phyloP scores from a whole-genome alignment of 805 yeast genomes.

The Zygosaccharomyces bailii region DNA sequence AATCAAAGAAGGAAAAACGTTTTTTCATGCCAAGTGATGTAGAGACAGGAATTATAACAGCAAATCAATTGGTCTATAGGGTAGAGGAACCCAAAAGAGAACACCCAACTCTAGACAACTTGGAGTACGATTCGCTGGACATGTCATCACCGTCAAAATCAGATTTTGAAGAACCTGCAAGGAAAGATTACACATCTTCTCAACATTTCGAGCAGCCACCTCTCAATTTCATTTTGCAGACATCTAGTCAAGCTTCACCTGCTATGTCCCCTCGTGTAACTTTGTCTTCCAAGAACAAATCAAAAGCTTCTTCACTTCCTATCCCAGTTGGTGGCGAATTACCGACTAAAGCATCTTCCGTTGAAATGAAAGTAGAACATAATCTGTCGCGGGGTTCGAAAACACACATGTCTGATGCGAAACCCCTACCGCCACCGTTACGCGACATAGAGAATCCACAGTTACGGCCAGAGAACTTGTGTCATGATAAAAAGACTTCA shows the following conservation, averaged over 20 bases:
- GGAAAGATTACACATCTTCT: background rate
- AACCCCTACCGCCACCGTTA: too few species aligned
- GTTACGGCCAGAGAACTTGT: too few species aligned
- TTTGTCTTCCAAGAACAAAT: background rate
- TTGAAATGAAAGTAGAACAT: too few species aligned
- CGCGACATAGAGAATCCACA: too few species aligned
- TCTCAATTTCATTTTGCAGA: background rate
- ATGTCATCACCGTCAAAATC: conserved; percentile 14
- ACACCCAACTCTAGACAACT: conserved; percentile 13
- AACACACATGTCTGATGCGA: too few species aligned
- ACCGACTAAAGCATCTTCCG: too few species aligned
- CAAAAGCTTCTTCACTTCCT: background rate
- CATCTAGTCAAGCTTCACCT: background rate
- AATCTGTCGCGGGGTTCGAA: too few species aligned
- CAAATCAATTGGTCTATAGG: conserved; percentile 45
- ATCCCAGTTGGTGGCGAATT: too few species aligned
- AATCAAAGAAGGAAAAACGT: conserved; percentile 27
- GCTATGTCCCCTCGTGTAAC: background rate
- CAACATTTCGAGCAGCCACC: background rate
- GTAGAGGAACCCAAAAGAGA: conserved; percentile 8
- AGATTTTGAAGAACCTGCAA: conserved; percentile 6
- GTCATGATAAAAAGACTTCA: too few species aligned
- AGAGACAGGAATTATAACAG: conserved; percentile 58
- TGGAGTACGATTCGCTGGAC: conserved; percentile 19
- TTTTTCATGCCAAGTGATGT: conserved; percentile 77